These are phyloP conservation scores for Dacryopinax primogenitus DNA, from an alignment of 768 basidiomycete genomes.

Conservation along the genomic window DNA sequence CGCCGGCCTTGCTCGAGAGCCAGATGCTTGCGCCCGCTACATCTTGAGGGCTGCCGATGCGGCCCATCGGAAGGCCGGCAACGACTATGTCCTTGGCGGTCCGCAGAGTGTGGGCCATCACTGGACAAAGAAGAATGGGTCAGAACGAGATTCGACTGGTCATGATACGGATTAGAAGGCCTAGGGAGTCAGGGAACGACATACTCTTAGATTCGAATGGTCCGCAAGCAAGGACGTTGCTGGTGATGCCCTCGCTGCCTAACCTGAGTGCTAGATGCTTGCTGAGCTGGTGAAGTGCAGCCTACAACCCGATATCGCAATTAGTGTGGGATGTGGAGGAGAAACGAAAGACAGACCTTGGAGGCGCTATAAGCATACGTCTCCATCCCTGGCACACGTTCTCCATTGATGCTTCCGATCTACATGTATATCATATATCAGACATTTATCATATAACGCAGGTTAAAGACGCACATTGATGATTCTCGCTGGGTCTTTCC, in stretches of 20 bases:
- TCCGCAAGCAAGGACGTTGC: slow-evolving; percentile 52
- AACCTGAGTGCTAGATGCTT: slow-evolving; percentile 45
- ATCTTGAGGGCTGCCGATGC: slow-evolving; percentile 52
- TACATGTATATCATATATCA: too few species aligned
- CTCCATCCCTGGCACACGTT: slow-evolving; percentile 41
- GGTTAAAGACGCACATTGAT: slow-evolving; percentile 39
- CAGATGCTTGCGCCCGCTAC: slow-evolving; percentile 51
- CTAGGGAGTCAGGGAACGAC: slow-evolving; percentile 9
- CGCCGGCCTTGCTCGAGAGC: slow-evolving; percentile 46
- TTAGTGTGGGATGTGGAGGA: not conserved
- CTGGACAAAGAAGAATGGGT: slow-evolving; percentile 22
- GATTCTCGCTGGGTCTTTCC: slow-evolving; percentile 41
- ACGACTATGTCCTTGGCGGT: slow-evolving; percentile 35
- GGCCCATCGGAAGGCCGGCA: slow-evolving; percentile 35
- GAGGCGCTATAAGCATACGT: slow-evolving; percentile 54
- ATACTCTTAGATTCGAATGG: slow-evolving; percentile 28
- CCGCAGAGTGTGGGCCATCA: slow-evolving; percentile 44
- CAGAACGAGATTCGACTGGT: not conserved
- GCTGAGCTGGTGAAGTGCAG: slow-evolving; percentile 46
- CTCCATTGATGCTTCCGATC: slow-evolving; percentile 53
- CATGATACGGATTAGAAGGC: too few species aligned
- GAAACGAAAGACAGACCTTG: slow-evolving; percentile 28
- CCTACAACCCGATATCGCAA: slow-evolving; percentile 20
- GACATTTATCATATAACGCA: too few species aligned
- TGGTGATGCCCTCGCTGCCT: slow-evolving; percentile 44